phyloP scores from a whole-genome alignment of 768 basidiomycete genomes.

The Gautieria morchelliformis region DNA sequence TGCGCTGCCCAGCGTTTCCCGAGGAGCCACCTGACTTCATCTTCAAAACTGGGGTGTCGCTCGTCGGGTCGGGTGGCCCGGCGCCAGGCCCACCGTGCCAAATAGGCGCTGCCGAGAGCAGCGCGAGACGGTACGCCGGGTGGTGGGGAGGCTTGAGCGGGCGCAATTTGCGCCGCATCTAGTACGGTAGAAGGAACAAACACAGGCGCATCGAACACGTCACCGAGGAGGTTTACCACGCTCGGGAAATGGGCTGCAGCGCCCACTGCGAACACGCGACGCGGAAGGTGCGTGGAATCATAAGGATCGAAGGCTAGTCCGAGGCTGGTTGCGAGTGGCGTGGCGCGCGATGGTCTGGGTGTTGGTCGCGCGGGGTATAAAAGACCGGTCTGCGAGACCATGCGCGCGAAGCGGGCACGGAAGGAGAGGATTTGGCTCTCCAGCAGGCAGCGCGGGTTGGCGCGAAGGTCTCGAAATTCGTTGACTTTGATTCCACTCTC shows the following conservation, averaged over 20 bases:
- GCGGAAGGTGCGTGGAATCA: constrained; percentile 55
- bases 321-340: constrained; percentile 27
- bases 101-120: constrained; percentile 64
- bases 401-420: constrained; percentile 72
- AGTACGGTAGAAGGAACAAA: constrained; percentile 67
- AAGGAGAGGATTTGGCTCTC: constrained; percentile 77
- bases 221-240: constrained; percentile 69
- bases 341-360: constrained; percentile 11
- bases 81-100: constrained; percentile 83
- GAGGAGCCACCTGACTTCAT: constrained; percentile 63
- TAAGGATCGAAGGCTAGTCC: constrained; percentile 76
- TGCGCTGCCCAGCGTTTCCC: constrained; percentile 66
- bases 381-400: constrained; percentile 40
- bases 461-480: constrained; percentile 81
- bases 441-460: constrained; percentile 78
- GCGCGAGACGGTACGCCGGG: constrained; percentile 64
- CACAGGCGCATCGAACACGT: constrained; percentile 76
- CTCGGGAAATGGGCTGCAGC: constrained; percentile 81
- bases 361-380: constrained; percentile 19
- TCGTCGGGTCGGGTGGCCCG: constrained; percentile 31
- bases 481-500: constrained; percentile 83
- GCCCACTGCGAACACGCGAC: constrained; percentile 60
- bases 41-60: constrained; percentile 53
- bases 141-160: constrained; percentile 1
- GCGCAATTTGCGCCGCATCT: constrained; percentile 59